Percentiles rank a stretch among this genome's conserved stretches.
These are phyloP conservation scores for Punica granatum DNA, from an alignment of 345 rosid genomes.

Conservation along the genomic window DNA sequence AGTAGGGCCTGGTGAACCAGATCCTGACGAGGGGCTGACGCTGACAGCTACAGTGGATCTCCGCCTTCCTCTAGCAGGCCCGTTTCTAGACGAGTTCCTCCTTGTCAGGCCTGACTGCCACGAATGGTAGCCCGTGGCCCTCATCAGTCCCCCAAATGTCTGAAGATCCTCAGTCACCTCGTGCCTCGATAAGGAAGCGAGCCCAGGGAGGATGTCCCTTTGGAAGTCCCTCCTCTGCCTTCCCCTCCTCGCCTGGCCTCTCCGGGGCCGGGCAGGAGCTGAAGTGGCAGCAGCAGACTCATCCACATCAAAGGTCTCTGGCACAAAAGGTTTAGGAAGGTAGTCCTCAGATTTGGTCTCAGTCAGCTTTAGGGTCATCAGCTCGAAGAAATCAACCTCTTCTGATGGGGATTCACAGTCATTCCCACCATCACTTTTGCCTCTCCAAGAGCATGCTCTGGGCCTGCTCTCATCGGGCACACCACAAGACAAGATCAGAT, in stretches of 20 bases:
- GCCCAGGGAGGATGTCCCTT: constrained; percentile 98
- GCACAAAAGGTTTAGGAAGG: constrained; percentile 73
- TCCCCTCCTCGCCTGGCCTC: constrained; percentile 86
- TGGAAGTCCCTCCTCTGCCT: constrained; percentile 96
- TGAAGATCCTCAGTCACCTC: constrained; percentile 97
- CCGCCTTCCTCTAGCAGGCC: constrained; percentile 71
- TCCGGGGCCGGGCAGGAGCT: constrained; percentile 48
- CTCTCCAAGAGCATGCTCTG: constrained; percentile 23
- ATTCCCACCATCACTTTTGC: constrained; percentile 23
- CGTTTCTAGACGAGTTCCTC: constrained; percentile 67
- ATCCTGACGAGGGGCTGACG: constrained; percentile 32
- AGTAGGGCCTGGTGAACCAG: constrained; percentile 23
- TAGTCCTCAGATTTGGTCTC: constrained; percentile 70
- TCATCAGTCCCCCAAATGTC: constrained; percentile 83
- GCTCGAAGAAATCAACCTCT: constrained; percentile 72
- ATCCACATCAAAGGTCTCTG: constrained; percentile 47
- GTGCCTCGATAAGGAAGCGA: constrained; percentile 72
- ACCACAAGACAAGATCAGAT: constrained; percentile 45
- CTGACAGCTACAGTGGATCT: constrained; percentile 23
- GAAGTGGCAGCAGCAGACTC: constrained; percentile 33
- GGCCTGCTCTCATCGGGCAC: constrained; percentile 38
- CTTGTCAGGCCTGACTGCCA: constrained; percentile 72
- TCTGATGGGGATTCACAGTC: constrained; percentile 37
- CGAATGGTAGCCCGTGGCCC: constrained; percentile 52
- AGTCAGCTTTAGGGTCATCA: constrained; percentile 57